phyloP scores from a whole-genome alignment of 2,329 filamentous ascomycete genomes.

The Fusarium guadeloupense region DNA sequence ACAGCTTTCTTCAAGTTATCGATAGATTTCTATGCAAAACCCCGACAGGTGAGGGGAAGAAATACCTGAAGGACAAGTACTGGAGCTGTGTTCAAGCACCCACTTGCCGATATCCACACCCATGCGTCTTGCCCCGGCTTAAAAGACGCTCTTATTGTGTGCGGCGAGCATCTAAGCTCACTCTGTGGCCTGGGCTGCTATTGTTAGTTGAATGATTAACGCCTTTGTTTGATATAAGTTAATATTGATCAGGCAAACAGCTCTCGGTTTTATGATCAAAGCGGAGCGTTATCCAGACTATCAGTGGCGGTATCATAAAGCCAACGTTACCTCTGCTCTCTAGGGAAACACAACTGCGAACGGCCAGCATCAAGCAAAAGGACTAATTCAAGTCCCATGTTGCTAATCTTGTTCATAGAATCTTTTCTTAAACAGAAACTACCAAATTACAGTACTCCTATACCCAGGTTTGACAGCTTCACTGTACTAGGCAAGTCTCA shows the following conservation, averaged over 20 bases:
- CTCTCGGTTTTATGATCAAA: neutral
- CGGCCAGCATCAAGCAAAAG: no score
- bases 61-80: slow-evolving; percentile 11
- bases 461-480: no score
- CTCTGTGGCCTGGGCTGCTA: neutral
- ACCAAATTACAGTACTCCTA: no score
- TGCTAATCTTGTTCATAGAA: no score
- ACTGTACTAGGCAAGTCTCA: neutral
- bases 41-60: slow-evolving; percentile 3
- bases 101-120: slow-evolving; percentile 26
- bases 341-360: no score
- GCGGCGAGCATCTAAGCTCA: slow-evolving; percentile 18
- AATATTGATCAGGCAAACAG: no score
- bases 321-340: no score
- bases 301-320: no score
- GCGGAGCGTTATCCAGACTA: neutral
- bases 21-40: neutral
- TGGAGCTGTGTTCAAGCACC: slow-evolving; percentile 10
- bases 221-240: neutral
- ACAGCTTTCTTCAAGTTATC: slow-evolving; percentile 4
- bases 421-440: no score
- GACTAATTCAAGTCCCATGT: no score
- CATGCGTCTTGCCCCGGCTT: slow-evolving; percentile 18
- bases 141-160: slow-evolving; percentile 9
- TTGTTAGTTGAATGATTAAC: neutral